A percentile compares a stretch with the other conserved stretches of the same genome.
phyloP scores from a whole-genome alignment of 139 green algal species.

The Chlorella sp. region DNA sequence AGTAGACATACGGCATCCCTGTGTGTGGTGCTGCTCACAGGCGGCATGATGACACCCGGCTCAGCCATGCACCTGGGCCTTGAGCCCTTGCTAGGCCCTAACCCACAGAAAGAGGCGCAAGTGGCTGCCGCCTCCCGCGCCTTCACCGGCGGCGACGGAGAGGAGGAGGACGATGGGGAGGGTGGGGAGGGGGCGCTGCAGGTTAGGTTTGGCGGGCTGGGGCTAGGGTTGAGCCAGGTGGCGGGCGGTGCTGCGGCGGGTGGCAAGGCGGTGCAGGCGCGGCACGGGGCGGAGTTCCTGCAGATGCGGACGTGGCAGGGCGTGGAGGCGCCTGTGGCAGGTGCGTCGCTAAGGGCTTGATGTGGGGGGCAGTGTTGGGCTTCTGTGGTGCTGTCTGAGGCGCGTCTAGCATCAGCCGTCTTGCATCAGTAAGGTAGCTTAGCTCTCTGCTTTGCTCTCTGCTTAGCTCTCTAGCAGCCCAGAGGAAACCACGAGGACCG shows the following conservation, averaged over 20 bases:
- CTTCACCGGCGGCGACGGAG: neutral
- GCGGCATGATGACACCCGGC: neutral
- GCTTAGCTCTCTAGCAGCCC: neutral
- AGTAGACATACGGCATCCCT: no score
- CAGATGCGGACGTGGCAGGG: constrained; percentile 60
- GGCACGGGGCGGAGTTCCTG: constrained; percentile 63
- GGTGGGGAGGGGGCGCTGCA: constrained; percentile 1
- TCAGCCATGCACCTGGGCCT: neutral
- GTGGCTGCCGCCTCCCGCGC: neutral
- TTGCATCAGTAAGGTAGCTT: no score
- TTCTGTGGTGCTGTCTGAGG: no score
- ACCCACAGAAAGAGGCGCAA: neutral
- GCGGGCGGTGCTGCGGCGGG: neutral
- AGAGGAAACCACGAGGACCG: neutral
- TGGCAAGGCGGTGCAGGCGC: constrained; percentile 3
- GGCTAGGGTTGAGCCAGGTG: neutral
- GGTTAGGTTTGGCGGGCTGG: neutral
- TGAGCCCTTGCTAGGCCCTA: neutral
- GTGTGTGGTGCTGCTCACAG: no score
- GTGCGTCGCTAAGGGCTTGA: no score
- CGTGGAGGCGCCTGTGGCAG: constrained; percentile 61
- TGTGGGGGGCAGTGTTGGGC: no score
- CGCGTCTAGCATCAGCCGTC: no score
- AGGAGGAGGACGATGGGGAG: neutral
- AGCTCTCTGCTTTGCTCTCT: no score